phyloP scores from a whole-genome alignment of 208 protist genomes.

The Naegleria lovaniensis region DNA sequence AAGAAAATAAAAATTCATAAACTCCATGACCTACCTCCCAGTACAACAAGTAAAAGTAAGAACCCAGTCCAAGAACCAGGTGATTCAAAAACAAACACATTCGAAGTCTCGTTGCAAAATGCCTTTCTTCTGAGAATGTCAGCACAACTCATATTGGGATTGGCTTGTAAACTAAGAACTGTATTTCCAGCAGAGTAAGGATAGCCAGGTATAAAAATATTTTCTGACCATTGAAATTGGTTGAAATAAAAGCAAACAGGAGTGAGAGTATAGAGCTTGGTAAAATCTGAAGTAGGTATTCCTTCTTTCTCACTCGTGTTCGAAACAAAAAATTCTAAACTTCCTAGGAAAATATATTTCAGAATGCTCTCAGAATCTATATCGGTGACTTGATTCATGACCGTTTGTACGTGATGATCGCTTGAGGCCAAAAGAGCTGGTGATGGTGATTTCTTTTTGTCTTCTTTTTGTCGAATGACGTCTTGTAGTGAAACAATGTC shows the following conservation, averaged over 20 bases:
- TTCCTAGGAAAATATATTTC: not conserved
- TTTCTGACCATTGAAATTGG: not conserved
- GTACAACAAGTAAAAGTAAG: not conserved
- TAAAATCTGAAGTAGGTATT: not conserved
- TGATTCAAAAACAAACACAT: not conserved
- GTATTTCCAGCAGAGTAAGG: not conserved
- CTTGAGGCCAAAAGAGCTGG: too few relatives aligned
- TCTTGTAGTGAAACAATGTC: not conserved
- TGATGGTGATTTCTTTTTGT: not conserved
- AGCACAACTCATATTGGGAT: not conserved
- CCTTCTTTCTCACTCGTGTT: not conserved
- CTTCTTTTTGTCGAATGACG: not conserved
- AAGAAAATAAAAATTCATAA: too few relatives aligned
- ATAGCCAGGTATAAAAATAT: not conserved
- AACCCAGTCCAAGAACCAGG: not conserved
- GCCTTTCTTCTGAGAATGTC: not conserved
- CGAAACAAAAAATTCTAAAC: not conserved
- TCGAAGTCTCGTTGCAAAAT: not conserved
- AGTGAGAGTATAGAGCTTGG: not conserved
- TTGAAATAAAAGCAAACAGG: conserved; percentile 2
- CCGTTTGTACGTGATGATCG: not conserved
- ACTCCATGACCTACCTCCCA: not conserved
- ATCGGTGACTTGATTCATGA: not conserved
- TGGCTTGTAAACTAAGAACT: not conserved
- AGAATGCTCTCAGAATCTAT: not conserved